Evolutionary conservation across 75 land plant genomes (phyloP), one percentile per base, ranked within the genome.

Genomic region (Pinus tabuliformis): DNA sequence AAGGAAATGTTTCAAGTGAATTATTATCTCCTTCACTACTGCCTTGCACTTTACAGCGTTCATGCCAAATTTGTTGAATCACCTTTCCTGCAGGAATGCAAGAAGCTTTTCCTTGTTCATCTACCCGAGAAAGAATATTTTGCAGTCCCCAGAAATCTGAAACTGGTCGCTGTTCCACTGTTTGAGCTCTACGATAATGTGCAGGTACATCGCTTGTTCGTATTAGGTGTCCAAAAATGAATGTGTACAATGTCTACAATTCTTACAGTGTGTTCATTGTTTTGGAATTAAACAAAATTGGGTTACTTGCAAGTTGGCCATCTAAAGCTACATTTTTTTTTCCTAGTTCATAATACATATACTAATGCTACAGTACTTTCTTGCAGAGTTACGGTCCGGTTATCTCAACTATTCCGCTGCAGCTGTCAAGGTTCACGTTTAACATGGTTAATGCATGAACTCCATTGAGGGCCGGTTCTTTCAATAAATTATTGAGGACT

Each of bases 181-280:
- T 96, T 96, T 84, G 99, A 96, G 80, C 89, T 96, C 28, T 96
- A 96, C 82, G 99, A 96, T 74, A 96, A 96, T 80, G 99, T 96
- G 71, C 98, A 94, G 99, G 99, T 96, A 84, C 36, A 36, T 15
- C 1, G 49, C 58, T 26, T 26, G 3, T 7, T 56, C 28, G 20
- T 24, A 56, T 15, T 54, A 42, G 24, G 37, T 73, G 30, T 11
- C 30, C 6, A 13, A 13, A 30, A 56, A 6, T 21, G 7, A 42
- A 42, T 66, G 21, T 66, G 17, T 20, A 30, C 65, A 26, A 65
- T 2, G 14, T 5, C 18, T 65, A 6, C 3, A 65, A 37, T 37
- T 65, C 7, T 17, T 20, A 0, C 2, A 1, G 45, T 37, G 49
- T 18, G 7, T 16, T 17, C 37, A 8, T 39, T 39, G 45, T 66